Conservation (phyloP, 768 basidiomycete genomes). For the Royoungia palumana region DNA sequence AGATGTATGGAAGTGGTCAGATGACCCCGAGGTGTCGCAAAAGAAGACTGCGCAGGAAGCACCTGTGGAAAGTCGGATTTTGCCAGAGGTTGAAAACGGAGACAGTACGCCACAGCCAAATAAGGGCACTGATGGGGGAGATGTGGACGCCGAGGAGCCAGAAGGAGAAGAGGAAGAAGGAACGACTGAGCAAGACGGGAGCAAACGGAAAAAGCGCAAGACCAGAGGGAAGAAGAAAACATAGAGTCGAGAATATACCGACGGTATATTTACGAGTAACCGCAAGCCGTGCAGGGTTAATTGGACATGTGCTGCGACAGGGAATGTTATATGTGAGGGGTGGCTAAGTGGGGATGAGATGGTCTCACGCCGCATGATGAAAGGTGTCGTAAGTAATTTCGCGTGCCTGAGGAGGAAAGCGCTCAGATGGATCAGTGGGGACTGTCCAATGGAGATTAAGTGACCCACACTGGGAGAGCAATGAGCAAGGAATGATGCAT, state of each 20-base stretch:
- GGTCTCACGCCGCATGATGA: constrained; percentile 13
- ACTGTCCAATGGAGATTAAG: neutral
- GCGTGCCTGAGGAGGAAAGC: constrained; percentile 12
- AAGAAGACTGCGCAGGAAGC: constrained; percentile 14
- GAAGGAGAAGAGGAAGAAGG: constrained; percentile 14
- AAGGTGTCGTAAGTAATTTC: constrained; percentile 15
- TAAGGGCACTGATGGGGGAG: constrained; percentile 15
- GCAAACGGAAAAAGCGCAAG: constrained; percentile 19
- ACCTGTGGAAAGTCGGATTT: constrained; percentile 6
- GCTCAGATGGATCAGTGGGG: neutral
- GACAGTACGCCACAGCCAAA: constrained; percentile 13
- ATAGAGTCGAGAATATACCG: neutral
- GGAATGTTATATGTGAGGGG: constrained; percentile 6
- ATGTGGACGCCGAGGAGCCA: constrained; percentile 1
- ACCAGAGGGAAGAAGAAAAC: constrained; percentile 18
- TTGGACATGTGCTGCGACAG: constrained; percentile 3
- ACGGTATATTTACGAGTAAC: constrained; percentile 2
- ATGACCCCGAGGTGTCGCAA: constrained; percentile 39
- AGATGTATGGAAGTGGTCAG: constrained; percentile 70
- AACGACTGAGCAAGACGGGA: neutral
- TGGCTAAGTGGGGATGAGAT: neutral
- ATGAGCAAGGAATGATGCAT: neutral
- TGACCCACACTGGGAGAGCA: neutral
- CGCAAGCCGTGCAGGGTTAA: constrained; percentile 10
- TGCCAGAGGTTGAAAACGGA: constrained; percentile 18